Conservation (phyloP, 2,329 filamentous ascomycete genomes). For the Claviceps lovelessii region DNA sequence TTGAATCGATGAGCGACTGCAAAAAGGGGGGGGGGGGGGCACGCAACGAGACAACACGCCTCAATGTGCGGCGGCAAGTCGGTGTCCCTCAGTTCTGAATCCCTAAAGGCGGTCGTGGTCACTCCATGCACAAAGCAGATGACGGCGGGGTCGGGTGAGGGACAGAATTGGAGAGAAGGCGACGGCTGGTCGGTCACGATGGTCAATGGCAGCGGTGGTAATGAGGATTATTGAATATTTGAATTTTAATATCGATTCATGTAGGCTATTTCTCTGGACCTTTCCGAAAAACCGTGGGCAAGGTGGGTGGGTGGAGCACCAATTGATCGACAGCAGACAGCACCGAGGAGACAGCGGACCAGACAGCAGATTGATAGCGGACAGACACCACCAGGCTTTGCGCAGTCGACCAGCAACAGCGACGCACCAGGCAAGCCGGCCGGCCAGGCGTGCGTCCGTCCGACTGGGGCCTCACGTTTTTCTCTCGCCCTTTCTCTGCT, state of each 20-base stretch:
- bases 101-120: not conserved
- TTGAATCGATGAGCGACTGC: not conserved
- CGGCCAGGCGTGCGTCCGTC: too few relatives aligned
- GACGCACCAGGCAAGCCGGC: too few relatives aligned
- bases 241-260: not conserved
- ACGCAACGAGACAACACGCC: slow-evolving; percentile 1
- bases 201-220: not conserved
- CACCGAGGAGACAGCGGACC: not conserved
- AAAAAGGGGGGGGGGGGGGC: not conserved
- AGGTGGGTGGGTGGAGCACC: not conserved
- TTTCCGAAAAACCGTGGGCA: not conserved
- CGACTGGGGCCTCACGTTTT: not conserved
- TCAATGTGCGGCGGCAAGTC: not conserved
- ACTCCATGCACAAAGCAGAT: not conserved
- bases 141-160: not conserved
- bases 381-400: not conserved
- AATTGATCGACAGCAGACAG: not conserved
- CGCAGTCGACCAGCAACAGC: not conserved
- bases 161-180: not conserved
- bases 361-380: not conserved
- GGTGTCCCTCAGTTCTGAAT: not conserved
- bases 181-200: not conserved
- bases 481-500: not conserved
- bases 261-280: not conserved
- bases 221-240: not conserved